Base-by-base conservation (phyloP, 1,284 basidiomycete species). In the Cutaneotrichosporon cutaneum region DNA sequence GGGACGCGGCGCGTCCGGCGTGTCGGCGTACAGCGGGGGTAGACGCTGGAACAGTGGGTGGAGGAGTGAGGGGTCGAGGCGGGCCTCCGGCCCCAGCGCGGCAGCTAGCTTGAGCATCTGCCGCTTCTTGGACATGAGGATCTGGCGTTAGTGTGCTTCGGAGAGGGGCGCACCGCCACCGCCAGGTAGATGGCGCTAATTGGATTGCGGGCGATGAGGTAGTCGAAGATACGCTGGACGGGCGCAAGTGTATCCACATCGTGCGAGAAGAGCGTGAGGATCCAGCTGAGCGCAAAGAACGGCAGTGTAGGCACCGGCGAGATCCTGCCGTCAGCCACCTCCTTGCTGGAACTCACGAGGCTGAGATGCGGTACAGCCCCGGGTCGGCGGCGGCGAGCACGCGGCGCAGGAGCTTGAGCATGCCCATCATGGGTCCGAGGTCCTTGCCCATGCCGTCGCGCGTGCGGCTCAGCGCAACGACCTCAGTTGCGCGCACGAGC, bases 251-350 rank as follows among this genome's bases (percentile, higher is more conserved):
- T 90, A 10, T 92, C 90, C 60, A 92, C 84, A 70, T 95, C 92
- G 76, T 97, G 94, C 6, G 93, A 88, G 77, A 96, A 90, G 32
- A 96, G 83, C 0, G 93, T 95, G 42, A 97, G 82, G 42, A 96
- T 85, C 81, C 94, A 92, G 13, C 92, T 90, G 9, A 97, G 84
- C 0, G 92, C 91, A 73, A 90, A 93, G 76, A 77, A 77, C 0
- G 75, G 73, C 6, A 76, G 60, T 10, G 72, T 73, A 7, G 72
- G 72, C 1, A 74, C 71, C 3, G 75, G 76, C 0, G 74, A 77
- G 39, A 77, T 77, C 4, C 64, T 67, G 45, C 10, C 24, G 50
- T 58, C 36, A 58, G 33, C 22, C 26, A n/a, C 24, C 27, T n/a
- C n/a, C 32, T 10, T 32, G 21, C 48, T 45, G 10, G 18, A 33